Evolutionary conservation across 805 yeast genomes (phyloP), one percentile per base, ranked within the genome.

Genomic region (Ogataea ganodermae): DNA sequence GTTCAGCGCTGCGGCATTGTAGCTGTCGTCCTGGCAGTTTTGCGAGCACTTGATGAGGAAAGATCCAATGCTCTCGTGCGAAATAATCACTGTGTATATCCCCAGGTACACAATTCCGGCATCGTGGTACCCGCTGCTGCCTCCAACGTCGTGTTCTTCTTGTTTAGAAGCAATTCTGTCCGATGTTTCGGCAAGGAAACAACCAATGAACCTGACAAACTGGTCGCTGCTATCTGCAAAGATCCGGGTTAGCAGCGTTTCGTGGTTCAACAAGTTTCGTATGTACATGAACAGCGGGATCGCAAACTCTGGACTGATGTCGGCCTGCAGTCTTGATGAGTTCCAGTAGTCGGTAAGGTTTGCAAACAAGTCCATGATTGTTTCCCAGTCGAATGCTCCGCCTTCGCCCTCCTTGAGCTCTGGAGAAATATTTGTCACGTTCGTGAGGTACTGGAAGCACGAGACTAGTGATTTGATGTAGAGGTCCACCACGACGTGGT

Each of bases 61-160:
- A 4, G 62, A 61, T 4, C 58, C 62, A 45, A 60, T 67, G 35
- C 66, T 61, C 48, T 69, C 75, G 46, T 70, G 71, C 2, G 54
- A 41, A 2, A 59, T 42, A 7, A 68, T 40, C 13, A 54, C 57
- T 35, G 53, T 52, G 22, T 61, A 58, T 7, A 65, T 52, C 2
- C 59, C 48, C 12, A 69, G 31, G 20, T 63, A 53, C 4, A 61
- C 30, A 3, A 58, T 17, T 16, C 27, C 42, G 8, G 30, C 42
- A 17, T 26, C 24, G 4, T 23, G 30, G 30, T n/a, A 22, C 21
- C 27, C 35, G 60, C 60, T 6, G 49, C 35, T 24, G 48, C 42
- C 14, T 49, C 41, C n/a, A 26, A 26, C 9, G 48, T 30, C 18
- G 8, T 45, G n/a, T 48, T 35, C 32, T 53, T 60, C 42, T 58